phyloP scores from a whole-genome alignment of 139 green algal species.

The Picochlorum costavermella region DNA sequence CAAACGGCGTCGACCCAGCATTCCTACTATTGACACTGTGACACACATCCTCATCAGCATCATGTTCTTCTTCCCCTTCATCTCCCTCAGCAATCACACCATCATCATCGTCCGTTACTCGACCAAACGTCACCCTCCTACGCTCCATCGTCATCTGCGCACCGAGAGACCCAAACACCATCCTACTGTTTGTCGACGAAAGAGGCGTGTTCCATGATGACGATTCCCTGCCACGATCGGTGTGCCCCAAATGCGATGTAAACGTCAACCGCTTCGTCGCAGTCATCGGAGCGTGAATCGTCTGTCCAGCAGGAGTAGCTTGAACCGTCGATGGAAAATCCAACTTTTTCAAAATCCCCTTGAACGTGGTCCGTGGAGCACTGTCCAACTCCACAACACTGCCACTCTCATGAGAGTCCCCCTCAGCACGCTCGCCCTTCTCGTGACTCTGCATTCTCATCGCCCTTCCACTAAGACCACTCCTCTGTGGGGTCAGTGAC shows the following conservation, averaged over 20 bases:
- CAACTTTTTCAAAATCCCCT: constrained; percentile 15
- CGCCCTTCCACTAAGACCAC: constrained; percentile 1
- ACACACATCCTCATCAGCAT: neutral
- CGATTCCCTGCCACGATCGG: no score
- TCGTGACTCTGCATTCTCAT: neutral
- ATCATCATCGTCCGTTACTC: neutral
- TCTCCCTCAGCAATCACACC: neutral
- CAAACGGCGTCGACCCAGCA: constrained; percentile 24
- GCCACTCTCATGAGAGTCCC: no score
- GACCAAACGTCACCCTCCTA: neutral
- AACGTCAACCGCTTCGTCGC: neutral
- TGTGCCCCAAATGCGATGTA: neutral
- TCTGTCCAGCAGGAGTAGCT: neutral
- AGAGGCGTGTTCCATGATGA: no score
- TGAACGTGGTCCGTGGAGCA: constrained; percentile 6
- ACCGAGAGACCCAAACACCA: no score
- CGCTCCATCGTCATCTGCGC: neutral
- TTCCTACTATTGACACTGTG: constrained; percentile 19
- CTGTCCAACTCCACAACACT: neutral
- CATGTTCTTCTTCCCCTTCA: constrained; percentile 2
- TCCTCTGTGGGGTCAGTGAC: neutral
- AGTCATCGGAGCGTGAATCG: neutral
- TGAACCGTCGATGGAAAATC: constrained; percentile 3
- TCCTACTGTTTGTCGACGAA: no score
- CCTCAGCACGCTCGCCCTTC: neutral